Evolutionary conservation across 192 early-diverging fungal species (phyloP), one percentile per base, ranked within the genome.

Genomic region (Fimicolochytrium jonesii): DNA sequence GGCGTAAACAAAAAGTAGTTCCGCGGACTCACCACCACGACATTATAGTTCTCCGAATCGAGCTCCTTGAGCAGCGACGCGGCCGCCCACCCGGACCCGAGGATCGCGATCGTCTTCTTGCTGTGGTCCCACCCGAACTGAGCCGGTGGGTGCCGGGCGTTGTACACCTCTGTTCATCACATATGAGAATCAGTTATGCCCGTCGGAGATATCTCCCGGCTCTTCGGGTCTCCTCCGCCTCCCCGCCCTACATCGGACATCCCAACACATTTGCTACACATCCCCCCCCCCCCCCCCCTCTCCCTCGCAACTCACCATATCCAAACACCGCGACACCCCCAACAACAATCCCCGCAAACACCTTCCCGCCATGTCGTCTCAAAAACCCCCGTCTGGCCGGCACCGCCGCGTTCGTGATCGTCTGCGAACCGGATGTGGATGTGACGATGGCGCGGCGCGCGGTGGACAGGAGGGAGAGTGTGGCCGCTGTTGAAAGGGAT

Each of bases 1-100:
- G 77, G 80, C 1, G 77, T 78, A 69, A 83, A 80, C 58, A 95
- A 75, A 70, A 95, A 95, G 72, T 93, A 95, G 77, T 92, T 93
- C 55, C 89, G 79, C 3, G 64, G 64, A 32, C 55, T 58, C 30
- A 66, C 64, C n/a, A 66, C 64, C 17, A 75, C 68, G 25, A 91
- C 90, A 56, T 91, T 91, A 67, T 84, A 91, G 69, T 91, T 77
- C 35, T 82, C 80, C 0, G 89, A 90, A 57, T 91, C 86, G 51
- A 91, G 70, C 47, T 77, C 80, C 69, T 88, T 86, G 60, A 91
- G 72, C 43, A 91, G 53, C 0, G 89, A 82, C 1, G 74, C 72
- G 45, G 66, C 67, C 11, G 72, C 78, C 74, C 77, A 79, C 11
- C 78, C 75, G 20, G 66, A 68, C 6, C 76, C 75, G 3, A 80